Conservation (phyloP, 2,329 filamentous ascomycete genomes). For the Fusarium lateritium region DNA sequence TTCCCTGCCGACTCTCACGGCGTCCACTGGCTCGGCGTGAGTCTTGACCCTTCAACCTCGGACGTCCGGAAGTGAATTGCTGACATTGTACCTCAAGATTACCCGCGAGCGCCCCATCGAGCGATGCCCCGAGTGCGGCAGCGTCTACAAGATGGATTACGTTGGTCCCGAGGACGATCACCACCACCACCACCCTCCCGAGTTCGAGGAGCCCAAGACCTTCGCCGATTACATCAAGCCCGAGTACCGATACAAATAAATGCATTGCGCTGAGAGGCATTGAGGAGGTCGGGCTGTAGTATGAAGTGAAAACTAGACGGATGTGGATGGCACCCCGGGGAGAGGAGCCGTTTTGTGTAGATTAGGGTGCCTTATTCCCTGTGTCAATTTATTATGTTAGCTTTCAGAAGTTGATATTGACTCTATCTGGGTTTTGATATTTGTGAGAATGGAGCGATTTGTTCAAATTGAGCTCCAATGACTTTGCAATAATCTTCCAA, state of each 20-base stretch:
- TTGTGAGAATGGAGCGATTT: slow-evolving; percentile 5
- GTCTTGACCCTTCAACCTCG: slow-evolving; percentile 53
- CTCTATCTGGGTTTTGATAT: slow-evolving; percentile 19
- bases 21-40: slow-evolving; percentile 91
- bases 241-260: slow-evolving; percentile 84
- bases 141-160: slow-evolving; percentile 98
- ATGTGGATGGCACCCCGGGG: slow-evolving; percentile 41
- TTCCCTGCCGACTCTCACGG: slow-evolving; percentile 92
- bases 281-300: slow-evolving; percentile 40
- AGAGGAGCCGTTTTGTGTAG: slow-evolving; percentile 56
- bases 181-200: slow-evolving; percentile 73
- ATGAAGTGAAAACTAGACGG: slow-evolving; percentile 47
- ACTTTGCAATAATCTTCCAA: neutral
- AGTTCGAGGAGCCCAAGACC: slow-evolving; percentile 90
- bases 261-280: slow-evolving; percentile 41
- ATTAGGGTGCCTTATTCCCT: slow-evolving; percentile 57
- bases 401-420: slow-evolving; percentile 50
- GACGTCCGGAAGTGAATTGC: slow-evolving; percentile 34
- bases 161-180: slow-evolving; percentile 84
- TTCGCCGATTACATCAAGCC: slow-evolving; percentile 97
- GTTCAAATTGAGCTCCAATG: slow-evolving; percentile 11
- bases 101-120: slow-evolving; percentile 91
- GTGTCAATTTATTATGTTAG: slow-evolving; percentile 55
- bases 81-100: slow-evolving; percentile 66
- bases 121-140: slow-evolving; percentile 97